A percentile compares a stretch with the other conserved stretches of the same genome.
Conservation (phyloP, 257 asterid species). For the Penstemon davidsonii region DNA sequence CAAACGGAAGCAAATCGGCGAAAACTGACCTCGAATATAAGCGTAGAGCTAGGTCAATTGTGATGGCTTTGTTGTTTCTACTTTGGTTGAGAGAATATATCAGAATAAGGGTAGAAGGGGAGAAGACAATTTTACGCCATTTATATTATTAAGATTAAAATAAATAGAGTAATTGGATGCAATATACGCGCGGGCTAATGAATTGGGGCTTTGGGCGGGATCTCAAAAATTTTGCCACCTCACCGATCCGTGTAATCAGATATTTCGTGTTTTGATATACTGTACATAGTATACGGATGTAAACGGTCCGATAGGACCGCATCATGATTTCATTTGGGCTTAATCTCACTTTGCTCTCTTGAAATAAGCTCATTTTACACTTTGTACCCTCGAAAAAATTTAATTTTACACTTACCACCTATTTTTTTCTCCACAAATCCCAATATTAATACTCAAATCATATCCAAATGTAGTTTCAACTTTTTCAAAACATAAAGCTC, state of each 20-base stretch:
- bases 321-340: too few relatives aligned
- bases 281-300: too few relatives aligned
- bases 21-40: background rate
- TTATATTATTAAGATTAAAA: too few relatives aligned
- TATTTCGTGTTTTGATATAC: background rate
- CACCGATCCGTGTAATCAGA: slow-evolving; percentile 18
- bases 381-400: too few relatives aligned
- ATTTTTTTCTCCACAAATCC: too few relatives aligned
- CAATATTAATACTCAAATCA: too few relatives aligned
- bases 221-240: slow-evolving; percentile 13
- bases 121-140: background rate
- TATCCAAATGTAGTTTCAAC: too few relatives aligned
- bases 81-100: background rate
- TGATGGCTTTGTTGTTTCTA: background rate
- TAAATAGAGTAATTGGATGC: background rate
- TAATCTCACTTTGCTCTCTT: too few relatives aligned
- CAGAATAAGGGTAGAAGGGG: background rate
- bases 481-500: too few relatives aligned
- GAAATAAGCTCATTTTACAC: too few relatives aligned
- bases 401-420: too few relatives aligned
- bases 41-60: background rate
- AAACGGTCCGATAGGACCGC: too few relatives aligned
- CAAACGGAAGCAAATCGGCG: background rate
- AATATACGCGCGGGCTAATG: slow-evolving; percentile 12
- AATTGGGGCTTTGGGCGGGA: slow-evolving; percentile 21